Evolutionary conservation across 768 basidiomycete genomes (phyloP), one percentile per base, ranked within the genome.

Genomic region (Boletus sensibilis): DNA sequence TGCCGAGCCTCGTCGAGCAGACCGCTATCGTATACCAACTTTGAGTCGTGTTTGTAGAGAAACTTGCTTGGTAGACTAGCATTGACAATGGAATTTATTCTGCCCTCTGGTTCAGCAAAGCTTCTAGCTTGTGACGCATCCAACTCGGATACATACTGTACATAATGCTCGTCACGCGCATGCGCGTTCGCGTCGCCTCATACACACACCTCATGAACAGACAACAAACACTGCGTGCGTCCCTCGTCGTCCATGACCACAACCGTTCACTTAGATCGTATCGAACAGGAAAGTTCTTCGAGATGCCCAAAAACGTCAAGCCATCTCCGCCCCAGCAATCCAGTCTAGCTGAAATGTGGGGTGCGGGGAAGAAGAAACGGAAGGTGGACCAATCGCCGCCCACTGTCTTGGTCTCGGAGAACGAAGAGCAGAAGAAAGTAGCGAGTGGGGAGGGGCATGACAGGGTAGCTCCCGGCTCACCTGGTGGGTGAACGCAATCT

Each of bases 261-360:
- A 23, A 20, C 20, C 31, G 1, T 31, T 50, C 45, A 54, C 39
- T 38, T 25, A 47, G 31, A 20, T 39, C 16, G 3, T 41, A 40
- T 33, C 38, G 34, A 37, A 10, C 58, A 92, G 90, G 85, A 37
- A 89, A 82, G 65, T 92, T 91, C 59, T 84, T 92, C 53, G 76
- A 79, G 55, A 88, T 91, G 87, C 88, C 91, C 0, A 79, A 79
- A 60, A 78, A 79, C 29, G 61, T 67, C n/a, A 91, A 89, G 71
- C 68, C 82, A 29, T 70, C 85, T 4, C 86, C 87, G 0, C 83
- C 86, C 8, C 89, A 90, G 55, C 91, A 94, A 68, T 78, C 90
- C n/a, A 91, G 77, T 64, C 80, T 94, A 38, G 78, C 82, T 54
- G 88, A 91, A 52, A 78, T 90, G 76, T 93, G 89, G 88, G 78